phyloP scores from a whole-genome alignment of 768 basidiomycete genomes.

The Russula lepida region DNA sequence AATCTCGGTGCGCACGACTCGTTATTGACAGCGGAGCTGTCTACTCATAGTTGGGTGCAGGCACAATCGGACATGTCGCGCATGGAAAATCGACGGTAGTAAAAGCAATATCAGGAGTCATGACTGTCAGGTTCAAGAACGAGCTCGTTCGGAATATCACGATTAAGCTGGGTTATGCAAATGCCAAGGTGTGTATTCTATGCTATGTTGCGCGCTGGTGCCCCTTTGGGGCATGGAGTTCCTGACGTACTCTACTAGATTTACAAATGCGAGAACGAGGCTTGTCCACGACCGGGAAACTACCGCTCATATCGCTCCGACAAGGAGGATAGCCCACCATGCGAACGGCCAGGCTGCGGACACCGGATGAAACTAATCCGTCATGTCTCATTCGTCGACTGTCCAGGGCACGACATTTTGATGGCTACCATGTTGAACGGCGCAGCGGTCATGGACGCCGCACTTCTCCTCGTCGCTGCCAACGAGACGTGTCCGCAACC shows the following conservation, averaged over 20 bases:
- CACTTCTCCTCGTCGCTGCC: conserved; percentile 87
- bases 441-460: conserved; percentile 99
- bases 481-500: conserved; percentile 99
- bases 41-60: conserved; percentile 32
- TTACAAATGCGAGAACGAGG: conserved; percentile 93
- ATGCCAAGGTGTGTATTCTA: conserved; percentile 75
- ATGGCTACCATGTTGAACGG: conserved; percentile 99
- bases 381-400: conserved; percentile 98
- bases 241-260: conserved; percentile 52
- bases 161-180: conserved; percentile 98
- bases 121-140: conserved; percentile 98
- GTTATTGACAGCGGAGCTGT: neutral
- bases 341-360: conserved; percentile 88
- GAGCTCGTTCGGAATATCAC: conserved; percentile 98
- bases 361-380: conserved; percentile 85
- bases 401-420: conserved; percentile 96
- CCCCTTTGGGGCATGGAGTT: neutral
- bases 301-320: conserved; percentile 90
- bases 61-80: conserved; percentile 98
- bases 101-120: conserved; percentile 96
- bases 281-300: conserved; percentile 89
- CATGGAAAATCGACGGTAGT: conserved; percentile 96
- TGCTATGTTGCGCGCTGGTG: neutral
- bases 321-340: conserved; percentile 90
- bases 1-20: conserved; percentile 57